Evolutionary conservation across 345 rosid genomes (phyloP).

Genomic region (Brassica juncea): DNA sequence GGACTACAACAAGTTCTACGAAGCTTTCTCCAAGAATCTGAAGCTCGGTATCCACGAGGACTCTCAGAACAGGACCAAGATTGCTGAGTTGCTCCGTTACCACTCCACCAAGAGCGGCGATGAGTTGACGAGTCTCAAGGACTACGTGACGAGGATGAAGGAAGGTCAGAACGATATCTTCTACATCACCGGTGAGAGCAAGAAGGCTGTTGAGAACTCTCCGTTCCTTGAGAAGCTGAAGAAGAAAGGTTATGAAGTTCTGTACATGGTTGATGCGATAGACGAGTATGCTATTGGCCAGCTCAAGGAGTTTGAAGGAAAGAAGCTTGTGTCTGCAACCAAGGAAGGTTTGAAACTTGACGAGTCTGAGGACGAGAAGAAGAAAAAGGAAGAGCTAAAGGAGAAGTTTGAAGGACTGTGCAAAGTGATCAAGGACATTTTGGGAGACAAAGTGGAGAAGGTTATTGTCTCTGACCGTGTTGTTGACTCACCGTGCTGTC

Average conservation of each 20-base stretch:
- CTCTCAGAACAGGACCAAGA: slow-evolving; percentile 2
- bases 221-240: not conserved
- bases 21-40: not conserved
- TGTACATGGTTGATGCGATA: not conserved
- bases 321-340: not conserved
- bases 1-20: not conserved
- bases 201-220: not conserved
- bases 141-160: slow-evolving; percentile 1
- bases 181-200: slow-evolving; percentile 5
- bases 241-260: not conserved
- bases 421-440: slow-evolving; percentile 5
- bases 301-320: slow-evolving; percentile 10
- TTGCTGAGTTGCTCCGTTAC: slow-evolving; percentile 1
- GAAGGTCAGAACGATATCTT: not conserved
- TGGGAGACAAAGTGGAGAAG: slow-evolving; percentile 16
- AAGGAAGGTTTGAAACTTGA: not conserved
- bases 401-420: slow-evolving; percentile 2
- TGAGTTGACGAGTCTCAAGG: not conserved
- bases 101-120: not conserved
- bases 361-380: slow-evolving; percentile 1
- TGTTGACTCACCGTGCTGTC: slow-evolving; percentile 7
- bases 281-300: not conserved
- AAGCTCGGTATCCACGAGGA: not conserved
- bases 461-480: slow-evolving; percentile 11
- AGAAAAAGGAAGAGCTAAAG: slow-evolving; percentile 9